Evolutionary conservation across 768 basidiomycete genomes (phyloP).

Genomic region (Dictyophora rubrovolvata): DNA sequence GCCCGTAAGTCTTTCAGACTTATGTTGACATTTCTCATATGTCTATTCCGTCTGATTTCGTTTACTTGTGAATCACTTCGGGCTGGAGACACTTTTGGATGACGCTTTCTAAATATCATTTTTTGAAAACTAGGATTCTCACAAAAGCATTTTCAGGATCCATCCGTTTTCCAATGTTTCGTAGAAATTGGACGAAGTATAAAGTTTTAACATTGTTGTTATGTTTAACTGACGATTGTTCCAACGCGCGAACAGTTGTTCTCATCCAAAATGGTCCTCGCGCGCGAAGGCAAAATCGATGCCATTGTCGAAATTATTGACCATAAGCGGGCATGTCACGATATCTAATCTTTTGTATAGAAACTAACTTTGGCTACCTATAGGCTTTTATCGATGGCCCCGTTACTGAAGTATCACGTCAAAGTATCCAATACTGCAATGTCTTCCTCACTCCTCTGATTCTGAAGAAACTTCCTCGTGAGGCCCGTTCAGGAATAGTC

Average conservation of each 20-base stretch:
- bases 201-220: constrained; percentile 13
- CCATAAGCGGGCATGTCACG: constrained; percentile 83
- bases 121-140: background rate
- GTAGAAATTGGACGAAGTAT: constrained; percentile 95
- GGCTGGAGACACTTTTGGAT: background rate
- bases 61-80: background rate
- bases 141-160: constrained; percentile 34
- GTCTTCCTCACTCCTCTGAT: constrained; percentile 82
- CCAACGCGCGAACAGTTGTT: constrained; percentile 67
- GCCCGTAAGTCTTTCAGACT: background rate
- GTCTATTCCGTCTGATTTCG: background rate
- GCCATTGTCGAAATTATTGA: constrained; percentile 97
- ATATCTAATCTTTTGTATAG: background rate
- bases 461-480: constrained; percentile 78
- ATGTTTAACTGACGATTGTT: background rate
- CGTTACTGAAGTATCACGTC: constrained; percentile 82
- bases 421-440: constrained; percentile 85
- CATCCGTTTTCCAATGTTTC: constrained; percentile 90
- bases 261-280: constrained; percentile 85
- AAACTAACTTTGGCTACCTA: background rate
- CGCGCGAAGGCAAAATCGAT: constrained; percentile 82
- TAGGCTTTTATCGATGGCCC: constrained; percentile 97
- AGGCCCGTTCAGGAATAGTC: constrained; percentile 69
- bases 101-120: background rate
- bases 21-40: background rate